Base-by-base conservation (phyloP, 2,329 filamentous ascomycete species). In the Colletotrichum graminicola region DNA sequence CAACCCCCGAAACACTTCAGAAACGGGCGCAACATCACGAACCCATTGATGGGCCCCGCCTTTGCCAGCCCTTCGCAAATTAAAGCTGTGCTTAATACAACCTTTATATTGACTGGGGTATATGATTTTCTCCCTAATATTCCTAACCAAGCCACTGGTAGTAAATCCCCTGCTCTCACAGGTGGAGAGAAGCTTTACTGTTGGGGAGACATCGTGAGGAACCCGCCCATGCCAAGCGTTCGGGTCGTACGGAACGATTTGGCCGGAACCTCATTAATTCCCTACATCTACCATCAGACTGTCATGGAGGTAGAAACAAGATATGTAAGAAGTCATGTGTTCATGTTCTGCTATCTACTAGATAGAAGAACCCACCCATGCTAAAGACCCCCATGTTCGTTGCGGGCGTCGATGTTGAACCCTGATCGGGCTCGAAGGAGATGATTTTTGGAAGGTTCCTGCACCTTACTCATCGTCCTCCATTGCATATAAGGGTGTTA, bases 1-100 rank as follows among this genome's bases (percentile, higher is more conserved):
- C 45, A 32, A 3, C 32, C 43, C 49, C 66, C 70, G 70, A 72
- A 72, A 72, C 70, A 72, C 66, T 61, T 56, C 60, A 39, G 70
- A 72, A 72, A 72, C 70, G 55, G 66, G 55, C 49, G 49, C 34
- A 39, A 12, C 59, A 57, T 60, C 49, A 49, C 21, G 32, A 26
- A 16, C 29, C 51, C 32, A 12, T 11, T 11, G 29, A 54, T 3
- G 16, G 16, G 10, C 29, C 0, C 59, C 59, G 39, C 59, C 18
- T 62, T 62, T 39, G 59, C 36, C 59, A 62, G 59, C 43, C 59
- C 34, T 62, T 21, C 12, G 47, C 34, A 62, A 12, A 62, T 62
- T 51, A n/a, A 32, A 51, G 23, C 18, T 14, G 23, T 16, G 23
- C 43, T 62, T 49, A n/a, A 7, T 10, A 34, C n/a, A 18, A 7